phyloP scores from a whole-genome alignment of 306 rosid species.

The Acacia confusa region DNA sequence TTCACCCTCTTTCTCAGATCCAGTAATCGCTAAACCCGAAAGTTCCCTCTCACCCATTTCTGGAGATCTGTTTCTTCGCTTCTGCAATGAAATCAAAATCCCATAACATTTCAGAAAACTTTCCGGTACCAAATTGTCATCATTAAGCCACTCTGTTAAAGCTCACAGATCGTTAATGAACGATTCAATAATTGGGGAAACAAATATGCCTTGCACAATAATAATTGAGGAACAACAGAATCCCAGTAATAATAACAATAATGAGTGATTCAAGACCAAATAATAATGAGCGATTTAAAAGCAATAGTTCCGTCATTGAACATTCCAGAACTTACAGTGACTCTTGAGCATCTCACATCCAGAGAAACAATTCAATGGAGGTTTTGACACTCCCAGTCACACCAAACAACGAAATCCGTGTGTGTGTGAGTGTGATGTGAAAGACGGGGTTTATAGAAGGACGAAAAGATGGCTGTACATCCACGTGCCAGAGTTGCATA shows the following conservation, averaged over 20 bases:
- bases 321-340: conserved; percentile 42
- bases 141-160: conserved; percentile 28
- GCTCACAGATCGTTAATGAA: background rate
- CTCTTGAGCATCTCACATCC: conserved; percentile 29
- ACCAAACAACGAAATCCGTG: conserved; percentile 45
- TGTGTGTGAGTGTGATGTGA: conserved; percentile 40
- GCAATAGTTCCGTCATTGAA: conserved; percentile 19
- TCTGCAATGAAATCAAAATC: conserved; percentile 41
- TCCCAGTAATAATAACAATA: conserved; percentile 31
- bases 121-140: conserved; percentile 33
- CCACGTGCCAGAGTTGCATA: conserved; percentile 50
- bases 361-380: conserved; percentile 35
- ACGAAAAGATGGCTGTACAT: conserved; percentile 42
- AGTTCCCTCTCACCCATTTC: conserved; percentile 67
- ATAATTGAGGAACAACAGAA: conserved; percentile 32
- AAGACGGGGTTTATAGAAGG: conserved; percentile 35
- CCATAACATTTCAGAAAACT: conserved; percentile 25
- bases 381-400: conserved; percentile 39
- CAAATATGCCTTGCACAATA: conserved; percentile 5
- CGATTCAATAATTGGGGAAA: conserved; percentile 11
- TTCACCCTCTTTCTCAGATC: conserved; percentile 20
- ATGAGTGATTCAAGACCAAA: background rate
- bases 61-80: conserved; percentile 33
- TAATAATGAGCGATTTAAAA: background rate
- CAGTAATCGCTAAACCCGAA: conserved; percentile 35